Base-by-base conservation (phyloP, 2,329 filamentous ascomycete genomes). In the Pseudofabraea citricarpa region DNA sequence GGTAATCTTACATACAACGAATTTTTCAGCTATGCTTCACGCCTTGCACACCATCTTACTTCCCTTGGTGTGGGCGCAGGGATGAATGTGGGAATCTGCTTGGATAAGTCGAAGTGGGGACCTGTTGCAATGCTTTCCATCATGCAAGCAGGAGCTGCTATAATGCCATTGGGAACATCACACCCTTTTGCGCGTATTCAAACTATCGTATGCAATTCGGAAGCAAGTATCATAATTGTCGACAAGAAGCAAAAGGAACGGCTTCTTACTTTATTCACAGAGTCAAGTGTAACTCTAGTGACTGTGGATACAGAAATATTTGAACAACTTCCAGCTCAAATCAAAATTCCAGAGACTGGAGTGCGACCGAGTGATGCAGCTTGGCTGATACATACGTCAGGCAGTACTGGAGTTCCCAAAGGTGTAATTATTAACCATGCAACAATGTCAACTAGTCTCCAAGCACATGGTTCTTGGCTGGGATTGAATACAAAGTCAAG, bases 91-190 rank as follows among this genome's bases (percentile, higher is more conserved):
- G 35, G 35, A 37, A 37, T 37, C 5, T 37, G 35, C 35, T 22
- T 37, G 35, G 35, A 37, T 13, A 37, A 37, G n/a, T 37, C 35
- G 21, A 37, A 37, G 19, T 37, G 35, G 35, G 35, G 35, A 37
- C 19, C 35, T 24, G 35, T 37, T 37, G 35, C 35, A 37, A 37
- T 37, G 35, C 35, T 37, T 37, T 22, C 35, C 20, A 37, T 37
- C 35, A 37, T 37, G 35, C 35, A 37, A 37, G 35, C 35, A 37
- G 35, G 35, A 22, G 35, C 35, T 24, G 35, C 35, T 21, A 37
- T 37, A 37, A 37, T 37, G 35, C 35, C 35, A 12, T 13, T 37
- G 9, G 35, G 35, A 3, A 37, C n/a, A 37, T 37, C 35, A n/a
- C 35, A 37, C 19, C 35, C 35, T 6, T 21, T 37, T 21, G 35